phyloP scores from a whole-genome alignment of 2,329 filamentous ascomycete genomes.

The Boeremia exigua region DNA sequence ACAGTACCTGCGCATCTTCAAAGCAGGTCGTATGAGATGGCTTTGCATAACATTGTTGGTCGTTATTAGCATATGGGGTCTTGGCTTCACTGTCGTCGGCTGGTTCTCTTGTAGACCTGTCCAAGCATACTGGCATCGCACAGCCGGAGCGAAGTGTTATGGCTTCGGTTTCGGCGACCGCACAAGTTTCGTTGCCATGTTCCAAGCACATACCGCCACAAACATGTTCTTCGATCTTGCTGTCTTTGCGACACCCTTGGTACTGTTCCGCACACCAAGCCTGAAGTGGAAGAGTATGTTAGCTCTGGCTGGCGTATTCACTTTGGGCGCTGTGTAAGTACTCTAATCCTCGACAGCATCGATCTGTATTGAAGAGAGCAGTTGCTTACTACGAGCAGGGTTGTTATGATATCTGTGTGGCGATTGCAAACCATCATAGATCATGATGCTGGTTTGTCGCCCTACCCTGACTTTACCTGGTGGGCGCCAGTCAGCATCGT shows the following conservation, averaged over 20 bases:
- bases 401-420: slow-evolving; percentile 39
- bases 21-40: slow-evolving; percentile 37
- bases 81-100: slow-evolving; percentile 34
- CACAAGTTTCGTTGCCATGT: slow-evolving; percentile 31
- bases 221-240: slow-evolving; percentile 47
- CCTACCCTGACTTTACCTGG: slow-evolving; percentile 45
- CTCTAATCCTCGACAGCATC: neutral
- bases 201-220: slow-evolving; percentile 35
- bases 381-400: slow-evolving; percentile 29
- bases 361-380: neutral
- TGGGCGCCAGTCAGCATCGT: slow-evolving; percentile 34
- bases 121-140: slow-evolving; percentile 32
- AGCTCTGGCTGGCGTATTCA: slow-evolving; percentile 41
- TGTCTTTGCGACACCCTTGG: slow-evolving; percentile 40
- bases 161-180: slow-evolving; percentile 33
- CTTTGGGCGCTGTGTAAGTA: slow-evolving; percentile 39
- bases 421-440: slow-evolving; percentile 39
- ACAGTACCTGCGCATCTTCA: slow-evolving; percentile 49
- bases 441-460: slow-evolving; percentile 36
- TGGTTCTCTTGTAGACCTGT: slow-evolving; percentile 44
- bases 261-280: slow-evolving; percentile 37
- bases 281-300: slow-evolving; percentile 36
- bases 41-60: slow-evolving; percentile 32
- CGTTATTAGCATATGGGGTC: slow-evolving; percentile 39
- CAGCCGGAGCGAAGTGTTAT: slow-evolving; percentile 32